phyloP scores from a whole-genome alignment of 192 early-diverging fungal species.

The Podila clonocystis region DNA sequence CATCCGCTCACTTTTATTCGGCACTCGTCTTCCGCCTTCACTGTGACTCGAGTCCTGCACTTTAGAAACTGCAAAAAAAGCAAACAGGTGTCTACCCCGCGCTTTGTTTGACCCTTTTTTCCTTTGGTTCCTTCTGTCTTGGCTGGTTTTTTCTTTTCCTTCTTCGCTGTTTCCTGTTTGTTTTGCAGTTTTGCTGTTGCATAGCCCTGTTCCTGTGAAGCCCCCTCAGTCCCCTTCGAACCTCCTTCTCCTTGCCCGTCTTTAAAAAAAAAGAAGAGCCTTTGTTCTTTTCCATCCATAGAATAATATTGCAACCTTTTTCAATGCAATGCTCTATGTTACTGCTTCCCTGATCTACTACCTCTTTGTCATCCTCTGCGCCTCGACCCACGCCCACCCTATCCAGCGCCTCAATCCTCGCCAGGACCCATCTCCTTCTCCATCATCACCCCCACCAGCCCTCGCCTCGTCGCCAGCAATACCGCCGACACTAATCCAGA shows the following conservation, averaged over 20 bases:
- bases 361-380: conserved; percentile 22
- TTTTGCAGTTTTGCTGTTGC: neutral
- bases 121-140: too few species aligned
- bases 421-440: neutral
- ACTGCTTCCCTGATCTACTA: conserved; percentile 8
- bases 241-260: neutral
- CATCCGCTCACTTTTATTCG: too few species aligned
- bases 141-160: too few species aligned
- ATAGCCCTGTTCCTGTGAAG: neutral
- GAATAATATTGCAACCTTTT: too few species aligned
- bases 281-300: neutral
- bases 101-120: too few species aligned
- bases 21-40: too few species aligned
- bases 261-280: neutral
- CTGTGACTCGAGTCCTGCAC: too few species aligned
- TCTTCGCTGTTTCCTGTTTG: too few species aligned
- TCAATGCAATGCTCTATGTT: conserved; percentile 9
- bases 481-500: conserved; percentile 7
- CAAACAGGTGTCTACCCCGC: too few species aligned
- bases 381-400: conserved; percentile 24
- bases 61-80: too few species aligned
- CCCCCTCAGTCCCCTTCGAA: neutral
- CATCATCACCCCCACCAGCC: neutral
- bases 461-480: neutral
- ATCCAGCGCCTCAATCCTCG: neutral